A percentile compares a stretch with the other conserved stretches of the same genome.
Evolutionary conservation across 768 basidiomycete species (phyloP).

Genomic region (Termitomyces titanicus): DNA sequence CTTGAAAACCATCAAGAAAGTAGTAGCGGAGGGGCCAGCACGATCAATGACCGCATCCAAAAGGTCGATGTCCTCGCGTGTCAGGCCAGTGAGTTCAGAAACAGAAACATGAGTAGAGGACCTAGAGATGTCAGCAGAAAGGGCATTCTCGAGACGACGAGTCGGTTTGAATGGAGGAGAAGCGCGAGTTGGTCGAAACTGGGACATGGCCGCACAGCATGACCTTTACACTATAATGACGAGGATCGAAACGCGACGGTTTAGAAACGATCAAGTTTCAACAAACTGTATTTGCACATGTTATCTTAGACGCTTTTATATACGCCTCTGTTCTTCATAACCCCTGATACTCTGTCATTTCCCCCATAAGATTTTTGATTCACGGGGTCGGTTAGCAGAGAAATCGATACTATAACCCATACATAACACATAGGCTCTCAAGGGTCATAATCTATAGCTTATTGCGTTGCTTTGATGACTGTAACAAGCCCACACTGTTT

Average conservation of each 20-base stretch:
- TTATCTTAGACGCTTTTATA: neutral
- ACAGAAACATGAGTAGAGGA: conserved; percentile 33
- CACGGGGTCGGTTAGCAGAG: too few relatives aligned
- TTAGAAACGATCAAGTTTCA: too few relatives aligned
- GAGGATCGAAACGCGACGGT: neutral
- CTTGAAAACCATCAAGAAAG: conserved; percentile 79
- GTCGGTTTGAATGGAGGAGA: conserved; percentile 41
- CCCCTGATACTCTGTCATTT: too few relatives aligned
- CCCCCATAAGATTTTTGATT: too few relatives aligned
- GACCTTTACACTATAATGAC: too few relatives aligned
- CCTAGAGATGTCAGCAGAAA: conserved; percentile 34
- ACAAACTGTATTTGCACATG: conserved; percentile 10
- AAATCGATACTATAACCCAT: too few relatives aligned
- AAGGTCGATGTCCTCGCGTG: conserved; percentile 59
- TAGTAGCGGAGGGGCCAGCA: conserved; percentile 64
- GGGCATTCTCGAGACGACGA: conserved; percentile 14
- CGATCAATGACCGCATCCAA: conserved; percentile 72
- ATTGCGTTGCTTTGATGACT: too few relatives aligned
- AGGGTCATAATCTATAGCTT: too few relatives aligned
- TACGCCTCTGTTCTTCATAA: too few relatives aligned
- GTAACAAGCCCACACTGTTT: too few relatives aligned
- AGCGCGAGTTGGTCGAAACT: conserved; percentile 43
- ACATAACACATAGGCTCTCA: too few relatives aligned
- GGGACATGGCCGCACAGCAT: conserved; percentile 29
- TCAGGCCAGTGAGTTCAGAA: conserved; percentile 50